phyloP scores from a whole-genome alignment of 306 rosid species.

The Malus sylvestris region DNA sequence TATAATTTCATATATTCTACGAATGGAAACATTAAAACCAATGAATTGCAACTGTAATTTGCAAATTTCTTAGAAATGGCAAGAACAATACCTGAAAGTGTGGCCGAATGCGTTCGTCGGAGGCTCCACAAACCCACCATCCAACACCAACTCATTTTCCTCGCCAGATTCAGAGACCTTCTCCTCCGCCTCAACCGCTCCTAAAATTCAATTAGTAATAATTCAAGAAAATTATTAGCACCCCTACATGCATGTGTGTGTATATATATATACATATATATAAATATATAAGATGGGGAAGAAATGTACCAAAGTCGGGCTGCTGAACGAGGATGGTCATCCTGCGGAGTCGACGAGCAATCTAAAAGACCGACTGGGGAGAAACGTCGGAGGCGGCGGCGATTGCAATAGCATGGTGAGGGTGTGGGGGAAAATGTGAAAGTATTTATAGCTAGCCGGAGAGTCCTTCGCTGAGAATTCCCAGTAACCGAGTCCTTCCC shows the following conservation, averaged over 20 bases:
- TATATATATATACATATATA: no score
- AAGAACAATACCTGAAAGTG: slow-evolving; percentile 43
- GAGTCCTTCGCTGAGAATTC: slow-evolving; percentile 74
- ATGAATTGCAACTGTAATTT: not conserved
- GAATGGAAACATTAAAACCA: not conserved
- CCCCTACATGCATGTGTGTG: not conserved
- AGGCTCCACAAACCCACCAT: slow-evolving; percentile 53
- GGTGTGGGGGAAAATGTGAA: not conserved
- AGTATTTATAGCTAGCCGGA: slow-evolving; percentile 64
- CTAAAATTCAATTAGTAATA: not conserved
- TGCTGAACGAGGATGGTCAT: slow-evolving; percentile 53
- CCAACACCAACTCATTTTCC: slow-evolving; percentile 44
- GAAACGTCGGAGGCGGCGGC: not conserved
- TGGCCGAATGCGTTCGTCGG: slow-evolving; percentile 56
- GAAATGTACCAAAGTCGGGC: slow-evolving; percentile 30
- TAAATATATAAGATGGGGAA: not conserved
- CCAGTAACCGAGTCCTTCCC: slow-evolving; percentile 47
- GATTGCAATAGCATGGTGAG: not conserved
- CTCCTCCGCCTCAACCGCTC: slow-evolving; percentile 36
- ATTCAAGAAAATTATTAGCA: not conserved
- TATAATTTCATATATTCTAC: not conserved
- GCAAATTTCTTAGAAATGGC: not conserved
- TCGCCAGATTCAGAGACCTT: slow-evolving; percentile 3
- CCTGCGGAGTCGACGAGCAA: not conserved
- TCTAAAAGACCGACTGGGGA: not conserved